Evolutionary conservation across 148 eudicot species (phyloP).

Genomic region (Drosera capensis): DNA sequence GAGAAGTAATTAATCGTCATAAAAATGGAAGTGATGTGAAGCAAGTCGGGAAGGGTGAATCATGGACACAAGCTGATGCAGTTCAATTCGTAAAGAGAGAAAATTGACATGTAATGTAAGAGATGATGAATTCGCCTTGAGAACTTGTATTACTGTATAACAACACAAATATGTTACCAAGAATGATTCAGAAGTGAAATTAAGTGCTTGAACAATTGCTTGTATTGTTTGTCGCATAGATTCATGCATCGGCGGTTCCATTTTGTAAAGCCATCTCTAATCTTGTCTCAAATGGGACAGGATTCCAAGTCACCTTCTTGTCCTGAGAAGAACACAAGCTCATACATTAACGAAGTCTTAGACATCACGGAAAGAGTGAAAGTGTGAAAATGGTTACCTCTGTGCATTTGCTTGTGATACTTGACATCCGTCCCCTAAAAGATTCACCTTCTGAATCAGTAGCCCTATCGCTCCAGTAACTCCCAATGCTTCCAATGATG

Average conservation of each 20-base stretch:
- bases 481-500: constrained; percentile 49
- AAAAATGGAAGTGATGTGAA: no score
- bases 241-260: constrained; percentile 5
- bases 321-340: constrained; percentile 12
- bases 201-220: no score
- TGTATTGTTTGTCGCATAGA: background rate
- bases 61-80: no score
- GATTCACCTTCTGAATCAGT: constrained; percentile 16
- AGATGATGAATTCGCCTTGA: no score
- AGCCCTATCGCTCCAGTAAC: constrained; percentile 46
- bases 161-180: no score
- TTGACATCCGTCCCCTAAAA: constrained; percentile 4
- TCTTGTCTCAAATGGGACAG: constrained; percentile 34
- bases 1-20: no score
- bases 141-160: no score
- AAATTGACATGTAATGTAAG: no score
- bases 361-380: background rate
- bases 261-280: constrained; percentile 32
- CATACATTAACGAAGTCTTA: background rate
- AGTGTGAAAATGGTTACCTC: constrained; percentile 9
- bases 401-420: constrained; percentile 18
- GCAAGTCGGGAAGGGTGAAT: no score
- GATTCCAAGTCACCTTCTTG: constrained; percentile 18
- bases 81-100: no score
- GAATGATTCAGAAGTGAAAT: no score